A percentile compares a stretch with the other conserved stretches of the same genome.
Evolutionary conservation across 192 early-diverging fungal species (phyloP).

Genomic region (Haplosporangium gracile): DNA sequence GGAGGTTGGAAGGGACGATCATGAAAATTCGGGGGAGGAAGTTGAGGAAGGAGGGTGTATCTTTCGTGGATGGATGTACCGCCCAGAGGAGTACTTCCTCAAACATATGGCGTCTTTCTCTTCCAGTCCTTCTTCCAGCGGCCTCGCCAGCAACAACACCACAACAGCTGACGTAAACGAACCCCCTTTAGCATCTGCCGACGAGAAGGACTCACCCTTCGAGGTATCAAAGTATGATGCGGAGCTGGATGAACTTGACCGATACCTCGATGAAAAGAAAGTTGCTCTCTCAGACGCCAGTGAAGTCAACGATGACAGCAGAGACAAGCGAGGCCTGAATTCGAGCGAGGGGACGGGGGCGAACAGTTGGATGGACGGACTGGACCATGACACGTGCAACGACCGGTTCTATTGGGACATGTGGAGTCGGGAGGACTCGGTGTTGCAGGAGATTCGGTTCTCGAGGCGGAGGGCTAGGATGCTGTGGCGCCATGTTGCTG

Average conservation of each 20-base stretch:
- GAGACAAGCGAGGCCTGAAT: background rate
- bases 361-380: constrained; percentile 16
- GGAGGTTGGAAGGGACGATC: background rate
- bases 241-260: constrained; percentile 40
- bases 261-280: constrained; percentile 15
- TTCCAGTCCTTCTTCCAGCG: background rate
- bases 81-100: constrained; percentile 20
- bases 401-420: constrained; percentile 40
- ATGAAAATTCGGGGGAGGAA: background rate
- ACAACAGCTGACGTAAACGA: background rate
- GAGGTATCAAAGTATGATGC: constrained; percentile 37
- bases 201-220: constrained; percentile 7
- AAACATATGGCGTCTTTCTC: background rate
- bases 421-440: constrained; percentile 15
- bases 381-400: constrained; percentile 39
- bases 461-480: constrained; percentile 28
- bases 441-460: constrained; percentile 27
- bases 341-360: background rate
- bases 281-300: background rate
- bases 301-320: background rate
- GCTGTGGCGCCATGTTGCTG: constrained; percentile 32
- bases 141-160: background rate
- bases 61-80: constrained; percentile 42
- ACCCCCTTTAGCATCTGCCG: background rate
- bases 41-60: constrained; percentile 1